A percentile compares a stretch with the other conserved stretches of the same genome.
phyloP scores from a whole-genome alignment of 345 rosid species.

The Punica granatum region DNA sequence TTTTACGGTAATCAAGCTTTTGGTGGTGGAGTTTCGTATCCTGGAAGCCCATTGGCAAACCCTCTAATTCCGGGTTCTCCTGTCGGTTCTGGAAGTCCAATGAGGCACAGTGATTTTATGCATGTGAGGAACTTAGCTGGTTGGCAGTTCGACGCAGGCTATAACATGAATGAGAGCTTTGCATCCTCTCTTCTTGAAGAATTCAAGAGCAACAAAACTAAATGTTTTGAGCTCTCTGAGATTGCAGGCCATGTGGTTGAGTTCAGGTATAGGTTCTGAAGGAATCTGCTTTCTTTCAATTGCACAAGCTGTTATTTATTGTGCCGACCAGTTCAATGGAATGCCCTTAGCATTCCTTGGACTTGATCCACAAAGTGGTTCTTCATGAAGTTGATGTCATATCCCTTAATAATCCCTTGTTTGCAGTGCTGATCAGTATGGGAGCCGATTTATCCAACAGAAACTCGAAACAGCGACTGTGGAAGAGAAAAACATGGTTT shows the following conservation, averaged over 20 bases:
- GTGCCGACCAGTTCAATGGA: background rate
- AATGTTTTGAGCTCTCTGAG: slow-evolving; percentile 60
- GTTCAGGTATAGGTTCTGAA: slow-evolving; percentile 46
- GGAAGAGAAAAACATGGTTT: slow-evolving; percentile 55
- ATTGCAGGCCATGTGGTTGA: slow-evolving; percentile 67
- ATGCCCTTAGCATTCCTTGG: background rate
- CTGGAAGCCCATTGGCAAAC: slow-evolving; percentile 58
- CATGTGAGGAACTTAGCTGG: slow-evolving; percentile 45
- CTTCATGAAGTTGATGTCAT: background rate
- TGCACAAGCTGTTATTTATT: background rate
- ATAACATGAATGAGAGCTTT: slow-evolving; percentile 38
- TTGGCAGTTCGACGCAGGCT: slow-evolving; percentile 49
- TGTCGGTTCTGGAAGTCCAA: slow-evolving; percentile 45
- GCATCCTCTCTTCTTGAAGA: slow-evolving; percentile 65
- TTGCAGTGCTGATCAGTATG: slow-evolving; percentile 68
- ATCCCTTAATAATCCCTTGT: background rate
- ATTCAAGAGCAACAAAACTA: slow-evolving; percentile 63
- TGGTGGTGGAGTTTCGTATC: slow-evolving; percentile 52
- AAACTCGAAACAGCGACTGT: slow-evolving; percentile 48
- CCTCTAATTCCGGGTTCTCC: slow-evolving; percentile 50
- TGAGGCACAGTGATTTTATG: slow-evolving; percentile 46
- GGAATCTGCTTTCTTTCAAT: background rate
- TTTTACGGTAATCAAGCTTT: slow-evolving; percentile 49
- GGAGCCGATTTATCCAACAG: slow-evolving; percentile 63
- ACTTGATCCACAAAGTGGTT: background rate